phyloP scores from a whole-genome alignment of 2,329 filamentous ascomycete species.

The Simplicillium sp. region DNA sequence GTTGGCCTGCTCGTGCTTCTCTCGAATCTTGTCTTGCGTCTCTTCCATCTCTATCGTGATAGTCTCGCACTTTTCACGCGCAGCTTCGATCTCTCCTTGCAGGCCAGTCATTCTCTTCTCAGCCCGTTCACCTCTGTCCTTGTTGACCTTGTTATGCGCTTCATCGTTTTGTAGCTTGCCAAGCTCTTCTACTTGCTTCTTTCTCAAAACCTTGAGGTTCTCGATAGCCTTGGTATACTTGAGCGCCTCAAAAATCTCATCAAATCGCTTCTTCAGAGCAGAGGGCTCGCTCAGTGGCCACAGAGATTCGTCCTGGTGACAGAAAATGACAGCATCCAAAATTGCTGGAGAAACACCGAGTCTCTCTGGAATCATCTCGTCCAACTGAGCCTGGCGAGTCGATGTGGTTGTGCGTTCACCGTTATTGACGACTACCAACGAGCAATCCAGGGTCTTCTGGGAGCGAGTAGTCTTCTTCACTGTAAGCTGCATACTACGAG shows the following conservation, averaged over 20 bases:
- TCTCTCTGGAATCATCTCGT: slow-evolving; percentile 74
- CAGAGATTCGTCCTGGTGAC: slow-evolving; percentile 93
- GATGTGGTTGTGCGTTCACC: slow-evolving; percentile 75
- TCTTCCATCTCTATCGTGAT: slow-evolving; percentile 53
- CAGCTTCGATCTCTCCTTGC: slow-evolving; percentile 53
- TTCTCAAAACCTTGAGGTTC: slow-evolving; percentile 79
- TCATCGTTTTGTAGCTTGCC: slow-evolving; percentile 65
- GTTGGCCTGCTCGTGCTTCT: slow-evolving; percentile 64
- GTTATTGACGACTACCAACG: slow-evolving; percentile 64
- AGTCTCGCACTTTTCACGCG: slow-evolving; percentile 47
- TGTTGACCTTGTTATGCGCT: slow-evolving; percentile 69
- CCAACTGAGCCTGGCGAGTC: slow-evolving; percentile 70
- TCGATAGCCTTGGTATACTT: slow-evolving; percentile 98
- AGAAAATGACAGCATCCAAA: slow-evolving; percentile 93
- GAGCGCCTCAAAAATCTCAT: slow-evolving; percentile 93
- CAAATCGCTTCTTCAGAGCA: slow-evolving; percentile 84
- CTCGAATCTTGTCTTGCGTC: slow-evolving; percentile 45
- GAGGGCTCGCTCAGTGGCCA: slow-evolving; percentile 92
- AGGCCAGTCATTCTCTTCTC: slow-evolving; percentile 58
- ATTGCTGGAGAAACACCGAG: slow-evolving; percentile 86
- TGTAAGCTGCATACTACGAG: slow-evolving; percentile 74
- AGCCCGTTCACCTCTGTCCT: slow-evolving; percentile 69
- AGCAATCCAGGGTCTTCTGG: slow-evolving; percentile 78
- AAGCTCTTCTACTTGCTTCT: slow-evolving; percentile 71
- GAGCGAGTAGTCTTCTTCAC: slow-evolving; percentile 71